These are phyloP conservation scores for Collybia sordida DNA, from an alignment of 768 basidiomycete genomes.

Conservation along the genomic window DNA sequence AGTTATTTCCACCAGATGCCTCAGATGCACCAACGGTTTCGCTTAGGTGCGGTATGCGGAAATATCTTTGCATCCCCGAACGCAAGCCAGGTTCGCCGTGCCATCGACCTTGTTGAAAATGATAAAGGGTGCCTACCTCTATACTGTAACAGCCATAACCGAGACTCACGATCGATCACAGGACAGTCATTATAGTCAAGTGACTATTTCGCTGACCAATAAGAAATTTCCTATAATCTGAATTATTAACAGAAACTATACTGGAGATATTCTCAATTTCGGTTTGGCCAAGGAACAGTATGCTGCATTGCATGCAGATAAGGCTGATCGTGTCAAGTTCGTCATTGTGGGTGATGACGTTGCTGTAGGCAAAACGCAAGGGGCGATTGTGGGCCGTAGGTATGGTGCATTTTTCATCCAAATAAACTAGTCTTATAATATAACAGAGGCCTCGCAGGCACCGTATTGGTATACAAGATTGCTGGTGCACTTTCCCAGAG, in stretches of 20 bases:
- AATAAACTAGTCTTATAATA: neutral
- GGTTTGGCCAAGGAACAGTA: constrained; percentile 87
- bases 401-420: constrained; percentile 19
- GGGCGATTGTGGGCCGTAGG: constrained; percentile 84
- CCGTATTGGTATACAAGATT: constrained; percentile 86
- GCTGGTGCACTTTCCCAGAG: constrained; percentile 77
- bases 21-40: neutral
- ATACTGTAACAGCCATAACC: neutral
- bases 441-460: constrained; percentile 78
- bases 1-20: neutral
- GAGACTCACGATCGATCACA: constrained; percentile 20
- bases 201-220: constrained; percentile 22
- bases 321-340: constrained; percentile 67
- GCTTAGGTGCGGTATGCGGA: constrained; percentile 74
- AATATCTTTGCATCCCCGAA: constrained; percentile 91
- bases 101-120: constrained; percentile 73
- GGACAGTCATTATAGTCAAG: constrained; percentile 86
- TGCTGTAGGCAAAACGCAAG: constrained; percentile 78
- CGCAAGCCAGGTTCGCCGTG: constrained; percentile 78
- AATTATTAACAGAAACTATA: constrained; percentile 64
- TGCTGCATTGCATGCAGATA: constrained; percentile 65
- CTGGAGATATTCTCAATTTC: constrained; percentile 89
- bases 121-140: constrained; percentile 57
- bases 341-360: constrained; percentile 90
- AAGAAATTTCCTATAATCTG: constrained; percentile 1